Conservation (phyloP, 495 filamentous ascomycete genomes). For the Cercophora sp. region DNA sequence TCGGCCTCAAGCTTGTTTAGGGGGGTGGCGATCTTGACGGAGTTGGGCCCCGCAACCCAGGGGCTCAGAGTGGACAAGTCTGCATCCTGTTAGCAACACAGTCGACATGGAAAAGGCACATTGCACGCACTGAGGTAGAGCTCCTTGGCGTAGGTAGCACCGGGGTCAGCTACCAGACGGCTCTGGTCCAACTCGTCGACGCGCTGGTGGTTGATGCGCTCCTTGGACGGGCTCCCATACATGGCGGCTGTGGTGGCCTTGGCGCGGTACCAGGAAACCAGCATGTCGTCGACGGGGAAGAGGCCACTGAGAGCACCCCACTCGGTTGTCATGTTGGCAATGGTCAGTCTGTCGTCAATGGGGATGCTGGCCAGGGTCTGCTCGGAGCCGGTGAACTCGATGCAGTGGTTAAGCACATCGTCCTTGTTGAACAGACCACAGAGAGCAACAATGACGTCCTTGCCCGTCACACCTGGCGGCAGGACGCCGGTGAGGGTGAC, state of each 20-base stretch:
- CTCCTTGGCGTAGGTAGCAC: slow-evolving; percentile 77
- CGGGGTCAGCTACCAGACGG: slow-evolving; percentile 66
- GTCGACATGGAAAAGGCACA: background rate
- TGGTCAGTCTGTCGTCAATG: slow-evolving; percentile 75
- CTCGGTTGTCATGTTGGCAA: slow-evolving; percentile 94
- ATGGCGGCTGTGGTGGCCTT: slow-evolving; percentile 70
- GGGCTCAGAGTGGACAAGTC: slow-evolving; percentile 80
- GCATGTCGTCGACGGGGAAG: slow-evolving; percentile 76
- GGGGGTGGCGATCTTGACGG: slow-evolving; percentile 81
- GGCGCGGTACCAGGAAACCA: slow-evolving; percentile 70
- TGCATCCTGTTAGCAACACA: background rate
- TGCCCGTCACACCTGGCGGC: slow-evolving; percentile 81
- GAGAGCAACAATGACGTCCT: slow-evolving; percentile 90
- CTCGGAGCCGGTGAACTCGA: slow-evolving; percentile 82
- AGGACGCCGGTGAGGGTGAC: slow-evolving; percentile 73
- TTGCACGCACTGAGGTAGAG: slow-evolving; percentile 52
- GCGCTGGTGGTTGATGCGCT: slow-evolving; percentile 56
- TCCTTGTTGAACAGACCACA: slow-evolving; percentile 85
- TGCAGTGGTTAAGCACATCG: slow-evolving; percentile 87
- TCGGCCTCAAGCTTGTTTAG: slow-evolving; percentile 67
- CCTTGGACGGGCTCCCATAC: slow-evolving; percentile 39
- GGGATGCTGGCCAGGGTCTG: slow-evolving; percentile 71
- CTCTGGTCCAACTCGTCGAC: slow-evolving; percentile 70
- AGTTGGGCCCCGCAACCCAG: slow-evolving; percentile 87
- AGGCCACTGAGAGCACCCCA: slow-evolving; percentile 77